Conservation (phyloP, 2,329 filamentous ascomycete genomes). For the Colletotrichum sp. region DNA sequence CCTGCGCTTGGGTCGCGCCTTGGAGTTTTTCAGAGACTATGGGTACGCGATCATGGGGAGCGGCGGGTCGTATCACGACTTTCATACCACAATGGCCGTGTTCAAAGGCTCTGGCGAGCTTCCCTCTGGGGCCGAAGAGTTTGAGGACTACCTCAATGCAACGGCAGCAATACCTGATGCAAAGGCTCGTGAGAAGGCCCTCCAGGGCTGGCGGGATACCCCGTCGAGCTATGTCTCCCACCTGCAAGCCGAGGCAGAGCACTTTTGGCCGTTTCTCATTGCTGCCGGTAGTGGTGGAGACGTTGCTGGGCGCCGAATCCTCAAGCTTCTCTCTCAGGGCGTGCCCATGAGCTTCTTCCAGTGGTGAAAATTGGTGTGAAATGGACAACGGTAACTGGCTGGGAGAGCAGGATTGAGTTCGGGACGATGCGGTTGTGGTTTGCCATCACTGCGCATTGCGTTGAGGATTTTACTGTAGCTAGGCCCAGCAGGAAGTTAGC, state of each 20-base stretch:
- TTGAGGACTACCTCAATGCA: background rate
- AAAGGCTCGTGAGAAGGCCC: background rate
- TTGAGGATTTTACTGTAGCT: background rate
- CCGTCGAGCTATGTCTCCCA: background rate
- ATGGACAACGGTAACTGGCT: background rate
- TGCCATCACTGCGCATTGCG: background rate
- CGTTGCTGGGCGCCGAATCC: background rate
- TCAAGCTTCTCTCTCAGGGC: background rate
- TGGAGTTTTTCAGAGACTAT: background rate
- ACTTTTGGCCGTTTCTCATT: background rate
- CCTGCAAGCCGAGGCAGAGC: background rate
- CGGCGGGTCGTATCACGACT: background rate
- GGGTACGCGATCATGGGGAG: background rate
- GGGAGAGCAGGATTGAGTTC: background rate
- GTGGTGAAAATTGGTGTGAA: background rate
- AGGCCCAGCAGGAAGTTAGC: background rate
- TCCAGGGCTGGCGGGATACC: background rate
- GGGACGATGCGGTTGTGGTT: background rate
- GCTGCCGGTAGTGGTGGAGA: background rate
- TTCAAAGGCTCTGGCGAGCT: background rate
- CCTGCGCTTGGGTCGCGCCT: background rate
- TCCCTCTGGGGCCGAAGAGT: background rate
- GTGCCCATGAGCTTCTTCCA: background rate
- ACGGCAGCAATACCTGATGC: background rate
- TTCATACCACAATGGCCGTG: background rate